These are phyloP conservation scores for Rhypophila decipiens DNA, from an alignment of 495 filamentous ascomycete genomes.

Conservation along the genomic window DNA sequence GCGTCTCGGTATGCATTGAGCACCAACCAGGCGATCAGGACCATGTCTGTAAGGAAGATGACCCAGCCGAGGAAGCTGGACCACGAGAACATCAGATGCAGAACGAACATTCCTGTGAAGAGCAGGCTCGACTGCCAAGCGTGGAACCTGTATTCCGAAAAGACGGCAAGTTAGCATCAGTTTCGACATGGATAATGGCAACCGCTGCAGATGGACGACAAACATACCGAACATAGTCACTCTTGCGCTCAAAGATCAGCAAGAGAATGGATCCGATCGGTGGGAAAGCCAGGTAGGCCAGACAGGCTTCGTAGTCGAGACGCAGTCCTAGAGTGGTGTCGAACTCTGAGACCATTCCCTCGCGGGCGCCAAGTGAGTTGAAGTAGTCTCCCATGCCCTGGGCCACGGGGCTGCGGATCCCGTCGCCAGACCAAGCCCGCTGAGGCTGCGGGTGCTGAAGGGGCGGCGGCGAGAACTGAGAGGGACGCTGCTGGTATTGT, in stretches of 20 bases:
- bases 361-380: conserved; percentile 23
- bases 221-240: conserved; percentile 87
- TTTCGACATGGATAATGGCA: not conserved
- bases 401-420: conserved; percentile 4
- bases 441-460: conserved; percentile 45
- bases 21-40: conserved; percentile 69
- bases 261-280: conserved; percentile 82
- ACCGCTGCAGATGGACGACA: no score
- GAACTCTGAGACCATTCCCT: conserved; percentile 51
- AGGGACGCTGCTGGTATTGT: conserved; percentile 28
- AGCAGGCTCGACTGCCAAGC: conserved; percentile 91
- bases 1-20: conserved; percentile 81
- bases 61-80: conserved; percentile 78
- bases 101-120: conserved; percentile 75
- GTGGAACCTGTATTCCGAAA: conserved; percentile 60
- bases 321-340: conserved; percentile 64
- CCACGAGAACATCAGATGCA: conserved; percentile 84
- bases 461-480: conserved; percentile 35
- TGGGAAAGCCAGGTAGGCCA: conserved; percentile 84
- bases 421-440: conserved; percentile 40
- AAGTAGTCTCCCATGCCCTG: conserved; percentile 28
- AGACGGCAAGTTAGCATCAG: not conserved
- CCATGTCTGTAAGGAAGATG: conserved; percentile 67
- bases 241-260: conserved; percentile 83
- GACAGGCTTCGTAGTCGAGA: conserved; percentile 75